These are phyloP conservation scores for Fusarium oxysporum DNA, from an alignment of 2,329 filamentous ascomycete genomes.

Conservation along the genomic window DNA sequence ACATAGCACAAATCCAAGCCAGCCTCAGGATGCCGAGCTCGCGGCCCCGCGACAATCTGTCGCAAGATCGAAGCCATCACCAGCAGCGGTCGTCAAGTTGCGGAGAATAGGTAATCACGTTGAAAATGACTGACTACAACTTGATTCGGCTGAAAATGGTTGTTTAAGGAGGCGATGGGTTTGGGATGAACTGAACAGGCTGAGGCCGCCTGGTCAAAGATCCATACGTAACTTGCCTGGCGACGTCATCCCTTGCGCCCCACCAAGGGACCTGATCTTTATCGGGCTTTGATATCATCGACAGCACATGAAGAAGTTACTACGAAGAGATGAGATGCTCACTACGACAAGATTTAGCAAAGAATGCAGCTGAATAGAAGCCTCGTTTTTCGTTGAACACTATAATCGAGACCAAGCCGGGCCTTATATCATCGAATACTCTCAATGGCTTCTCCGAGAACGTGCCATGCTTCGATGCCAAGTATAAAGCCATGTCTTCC, in stretches of 20 bases:
- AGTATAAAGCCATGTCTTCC: background rate
- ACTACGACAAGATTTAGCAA: no score
- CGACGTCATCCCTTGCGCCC: conserved; percentile 42
- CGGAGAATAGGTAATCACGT: background rate
- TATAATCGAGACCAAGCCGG: fast-evolving
- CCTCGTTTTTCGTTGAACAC: fast-evolving
- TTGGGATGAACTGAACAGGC: conserved; percentile 16
- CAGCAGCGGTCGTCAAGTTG: background rate
- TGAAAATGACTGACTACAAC: background rate
- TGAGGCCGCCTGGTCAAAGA: conserved; percentile 9
- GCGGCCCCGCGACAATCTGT: conserved; percentile 90
- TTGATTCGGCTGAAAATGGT: background rate
- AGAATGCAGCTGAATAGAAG: fast-evolving
- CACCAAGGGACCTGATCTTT: conserved; percentile 18
- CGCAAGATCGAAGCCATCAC: conserved; percentile 81
- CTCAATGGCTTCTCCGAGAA: background rate
- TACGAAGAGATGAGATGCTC: background rate
- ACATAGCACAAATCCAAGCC: conserved; percentile 96
- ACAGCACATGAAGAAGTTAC: background rate
- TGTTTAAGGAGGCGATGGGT: background rate
- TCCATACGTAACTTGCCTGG: conserved; percentile 5
- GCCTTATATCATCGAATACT: fast-evolving
- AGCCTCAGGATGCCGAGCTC: conserved; percentile 85
- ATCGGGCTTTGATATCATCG: conserved; percentile 22
- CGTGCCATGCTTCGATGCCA: background rate